Percentiles rank a stretch among this genome's conserved stretches.
phyloP scores from a whole-genome alignment of 495 filamentous ascomycete species.

The Filosporella fistucella region DNA sequence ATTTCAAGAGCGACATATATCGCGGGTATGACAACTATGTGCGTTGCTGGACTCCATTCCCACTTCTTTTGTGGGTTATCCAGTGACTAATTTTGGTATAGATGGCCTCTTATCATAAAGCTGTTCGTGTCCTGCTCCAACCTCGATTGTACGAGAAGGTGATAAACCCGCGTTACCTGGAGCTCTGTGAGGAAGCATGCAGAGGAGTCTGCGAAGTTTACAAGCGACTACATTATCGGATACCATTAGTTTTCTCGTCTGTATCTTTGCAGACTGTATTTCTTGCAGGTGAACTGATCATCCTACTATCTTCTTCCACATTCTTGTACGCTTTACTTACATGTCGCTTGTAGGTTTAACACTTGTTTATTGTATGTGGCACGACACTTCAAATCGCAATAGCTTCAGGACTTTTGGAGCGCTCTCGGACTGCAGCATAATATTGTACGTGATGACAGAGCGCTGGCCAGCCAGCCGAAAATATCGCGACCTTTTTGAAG shows the following conservation, averaged over 20 bases:
- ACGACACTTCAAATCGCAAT: conserved; percentile 19
- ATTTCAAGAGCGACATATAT: conserved; percentile 40
- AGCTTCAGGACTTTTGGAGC: conserved; percentile 22
- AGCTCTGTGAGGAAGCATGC: conserved; percentile 45
- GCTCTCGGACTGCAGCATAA: conserved; percentile 39
- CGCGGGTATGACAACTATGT: conserved; percentile 33
- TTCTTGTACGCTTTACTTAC: background rate
- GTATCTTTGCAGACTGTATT: conserved; percentile 52
- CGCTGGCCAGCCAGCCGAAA: conserved; percentile 46
- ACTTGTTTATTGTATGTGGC: conserved; percentile 31
- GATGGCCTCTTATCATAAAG: conserved; percentile 36
- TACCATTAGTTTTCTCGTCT: conserved; percentile 50
- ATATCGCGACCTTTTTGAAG: conserved; percentile 51
- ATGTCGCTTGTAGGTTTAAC: conserved; percentile 39
- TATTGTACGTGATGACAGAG: conserved; percentile 51
- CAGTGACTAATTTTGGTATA: too few species aligned
- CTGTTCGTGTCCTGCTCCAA: conserved; percentile 47
- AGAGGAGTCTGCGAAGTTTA: conserved; percentile 47
- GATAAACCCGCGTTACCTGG: conserved; percentile 45
- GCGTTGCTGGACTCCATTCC: too few species aligned
- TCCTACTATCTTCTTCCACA: conserved; percentile 14
- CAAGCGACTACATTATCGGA: conserved; percentile 44
- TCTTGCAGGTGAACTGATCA: conserved; percentile 42
- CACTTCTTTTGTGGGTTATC: too few species aligned
- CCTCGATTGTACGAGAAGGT: conserved; percentile 44